phyloP scores from a whole-genome alignment of 129 eudicot species.

The Silybum marianum region DNA sequence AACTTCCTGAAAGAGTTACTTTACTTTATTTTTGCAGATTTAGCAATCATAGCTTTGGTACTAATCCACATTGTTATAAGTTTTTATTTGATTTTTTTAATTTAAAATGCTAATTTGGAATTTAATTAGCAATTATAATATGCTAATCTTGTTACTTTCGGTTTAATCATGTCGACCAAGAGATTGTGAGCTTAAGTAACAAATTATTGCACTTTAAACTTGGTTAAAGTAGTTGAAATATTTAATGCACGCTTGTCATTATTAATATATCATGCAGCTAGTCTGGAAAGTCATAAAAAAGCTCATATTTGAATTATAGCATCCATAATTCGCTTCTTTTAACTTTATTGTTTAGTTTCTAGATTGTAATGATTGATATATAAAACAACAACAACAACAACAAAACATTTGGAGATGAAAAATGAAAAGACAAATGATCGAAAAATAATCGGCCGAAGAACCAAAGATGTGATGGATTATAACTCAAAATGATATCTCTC shows the following conservation, averaged over 20 bases:
- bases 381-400: neutral
- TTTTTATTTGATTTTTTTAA: neutral
- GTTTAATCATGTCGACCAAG: constrained; percentile 22
- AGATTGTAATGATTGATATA: constrained; percentile 25
- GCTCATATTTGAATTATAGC: constrained; percentile 26
- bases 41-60: constrained; percentile 33
- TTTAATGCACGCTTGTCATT: constrained; percentile 36
- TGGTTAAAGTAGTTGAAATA: constrained; percentile 31
- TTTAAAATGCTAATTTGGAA: constrained; percentile 7
- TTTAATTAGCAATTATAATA: constrained; percentile 14
- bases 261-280: constrained; percentile 10
- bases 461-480: no score
- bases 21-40: constrained; percentile 27
- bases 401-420: neutral
- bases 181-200: constrained; percentile 16
- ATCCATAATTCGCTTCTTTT: constrained; percentile 8
- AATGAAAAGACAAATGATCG: no score
- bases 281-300: constrained; percentile 6
- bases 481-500: no score
- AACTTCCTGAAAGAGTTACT: constrained; percentile 18
- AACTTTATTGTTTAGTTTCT: constrained; percentile 11
- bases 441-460: no score
- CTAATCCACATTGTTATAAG: constrained; percentile 14
- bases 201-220: constrained; percentile 33
- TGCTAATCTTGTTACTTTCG: constrained; percentile 31